Percentiles rank a stretch among this genome's conserved stretches.
Conservation (phyloP, 225 moss, liverwort and hornwort genomes). For the Sphagnum contortum region DNA sequence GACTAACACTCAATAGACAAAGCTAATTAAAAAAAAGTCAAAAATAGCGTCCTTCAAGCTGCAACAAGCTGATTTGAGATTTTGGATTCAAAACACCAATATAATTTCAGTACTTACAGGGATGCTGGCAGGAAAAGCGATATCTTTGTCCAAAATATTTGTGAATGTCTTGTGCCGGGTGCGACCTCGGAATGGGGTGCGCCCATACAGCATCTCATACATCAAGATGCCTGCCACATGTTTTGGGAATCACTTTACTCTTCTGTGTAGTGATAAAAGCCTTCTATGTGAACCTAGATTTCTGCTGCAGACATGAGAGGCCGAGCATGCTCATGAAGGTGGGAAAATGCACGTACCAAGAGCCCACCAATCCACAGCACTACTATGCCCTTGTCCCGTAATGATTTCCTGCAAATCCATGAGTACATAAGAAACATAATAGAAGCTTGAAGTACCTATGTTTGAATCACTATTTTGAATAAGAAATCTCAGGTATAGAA, state of each 20-base stretch:
- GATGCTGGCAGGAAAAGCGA: conserved; percentile 75
- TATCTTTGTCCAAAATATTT: conserved; percentile 77
- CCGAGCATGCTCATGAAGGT: no score
- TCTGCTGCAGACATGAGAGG: not conserved
- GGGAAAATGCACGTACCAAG: conserved; percentile 32
- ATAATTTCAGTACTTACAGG: conserved; percentile 30
- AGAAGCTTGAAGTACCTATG: no score
- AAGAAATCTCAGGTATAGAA: no score
- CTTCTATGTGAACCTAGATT: no score
- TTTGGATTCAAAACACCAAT: not conserved
- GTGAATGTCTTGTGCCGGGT: conserved; percentile 83
- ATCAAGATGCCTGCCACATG: conserved; percentile 49
- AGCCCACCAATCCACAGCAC: conserved; percentile 98
- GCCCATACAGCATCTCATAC: conserved; percentile 88
- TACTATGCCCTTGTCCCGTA: conserved; percentile 78
- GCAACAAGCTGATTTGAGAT: not conserved
- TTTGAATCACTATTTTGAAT: no score
- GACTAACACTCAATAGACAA: no score
- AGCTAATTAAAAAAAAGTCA: no score
- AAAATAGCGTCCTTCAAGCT: not conserved
- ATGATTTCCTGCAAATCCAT: conserved; percentile 68
- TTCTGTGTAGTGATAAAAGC: no score
- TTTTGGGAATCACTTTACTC: no score
- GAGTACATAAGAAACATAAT: no score
- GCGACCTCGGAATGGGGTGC: conserved; percentile 86